Evolutionary conservation across 2,329 filamentous ascomycete species (phyloP), one percentile per base, ranked within the genome.

Genomic region (Eutypella sp.): DNA sequence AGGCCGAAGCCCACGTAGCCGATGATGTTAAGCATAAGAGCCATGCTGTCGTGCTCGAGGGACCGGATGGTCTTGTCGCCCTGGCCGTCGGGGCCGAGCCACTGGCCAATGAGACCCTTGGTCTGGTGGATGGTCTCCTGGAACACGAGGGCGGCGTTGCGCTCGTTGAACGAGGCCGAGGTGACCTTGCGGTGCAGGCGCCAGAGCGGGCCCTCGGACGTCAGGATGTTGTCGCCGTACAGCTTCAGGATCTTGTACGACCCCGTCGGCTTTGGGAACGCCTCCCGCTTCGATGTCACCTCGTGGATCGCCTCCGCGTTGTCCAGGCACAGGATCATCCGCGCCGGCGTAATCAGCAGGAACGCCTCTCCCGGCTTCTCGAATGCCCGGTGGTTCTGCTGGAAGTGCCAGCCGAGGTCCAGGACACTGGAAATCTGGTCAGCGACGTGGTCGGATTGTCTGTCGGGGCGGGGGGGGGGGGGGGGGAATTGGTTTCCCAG

Each of bases 91-190:
- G 63, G 56, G 1, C 67, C 70, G 5, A 76, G 66, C 81, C 83
- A 87, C 40, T 73, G 70, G 29, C 66, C 61, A 24, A 87, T 57
- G 76, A 88, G 76, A 11, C 75, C 74, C 49, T 76, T 68, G 0
- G 84, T 78, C 67, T 91, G 86, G 46, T 72, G 53, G 19, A 85
- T 69, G 1, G 77, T 74, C 60, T 87, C 82, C 8, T 67, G 68
- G 64, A 83, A 88, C 2, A 87, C 81, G 22, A 87, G 62, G 13
- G 75, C 72, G 45, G 87, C 84, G 62, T 89, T 91, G 66, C 77
- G 82, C 68, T 92, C 87, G 47, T 84, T 88, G 64, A 92, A 91
- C 4, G 80, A 80, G 1, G 85, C 81, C 23, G 82, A 79, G 1
- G 82, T 85, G 37, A 83, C 76, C 65, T 86, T 89, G 50, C 87